These are phyloP conservation scores for Veloboletus limbatus DNA, from an alignment of 1,284 basidiomycete species.

Conservation along the genomic window DNA sequence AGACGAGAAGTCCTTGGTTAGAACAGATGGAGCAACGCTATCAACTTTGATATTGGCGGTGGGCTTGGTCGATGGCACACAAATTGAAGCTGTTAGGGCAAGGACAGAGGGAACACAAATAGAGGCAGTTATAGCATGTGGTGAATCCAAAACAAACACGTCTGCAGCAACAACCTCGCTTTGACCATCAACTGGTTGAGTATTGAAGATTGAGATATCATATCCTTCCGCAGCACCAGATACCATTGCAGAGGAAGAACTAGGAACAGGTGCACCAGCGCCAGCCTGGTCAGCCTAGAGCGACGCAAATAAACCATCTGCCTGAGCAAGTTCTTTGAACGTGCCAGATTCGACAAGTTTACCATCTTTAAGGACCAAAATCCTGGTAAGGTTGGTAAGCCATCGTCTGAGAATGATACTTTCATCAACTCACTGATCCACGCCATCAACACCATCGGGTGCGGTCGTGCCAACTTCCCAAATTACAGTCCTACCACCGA, in stretches of 20 bases:
- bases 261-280: conserved; percentile 32
- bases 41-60: conserved; percentile 22
- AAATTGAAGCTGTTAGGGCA: conserved; percentile 20
- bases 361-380: conserved; percentile 79
- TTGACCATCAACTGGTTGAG: conserved; percentile 12
- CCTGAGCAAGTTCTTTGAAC: conserved; percentile 69
- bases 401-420: background rate
- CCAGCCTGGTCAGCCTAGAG: conserved; percentile 82
- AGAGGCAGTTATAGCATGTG: conserved; percentile 16
- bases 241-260: conserved; percentile 26
- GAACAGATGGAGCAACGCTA: conserved; percentile 29
- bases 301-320: conserved; percentile 68
- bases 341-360: conserved; percentile 77
- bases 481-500: conserved; percentile 65
- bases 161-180: conserved; percentile 8
- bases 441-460: conserved; percentile 25
- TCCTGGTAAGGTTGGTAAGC: conserved; percentile 43
- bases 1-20: conserved; percentile 20
- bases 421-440: conserved; percentile 53
- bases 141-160: conserved; percentile 17
- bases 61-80: conserved; percentile 26
- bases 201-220: conserved; percentile 18
- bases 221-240: conserved; percentile 27
- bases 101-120: conserved; percentile 19
- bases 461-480: conserved; percentile 79